Base-by-base conservation (phyloP, 805 yeast species). In the Monosporozyma servazzii region DNA sequence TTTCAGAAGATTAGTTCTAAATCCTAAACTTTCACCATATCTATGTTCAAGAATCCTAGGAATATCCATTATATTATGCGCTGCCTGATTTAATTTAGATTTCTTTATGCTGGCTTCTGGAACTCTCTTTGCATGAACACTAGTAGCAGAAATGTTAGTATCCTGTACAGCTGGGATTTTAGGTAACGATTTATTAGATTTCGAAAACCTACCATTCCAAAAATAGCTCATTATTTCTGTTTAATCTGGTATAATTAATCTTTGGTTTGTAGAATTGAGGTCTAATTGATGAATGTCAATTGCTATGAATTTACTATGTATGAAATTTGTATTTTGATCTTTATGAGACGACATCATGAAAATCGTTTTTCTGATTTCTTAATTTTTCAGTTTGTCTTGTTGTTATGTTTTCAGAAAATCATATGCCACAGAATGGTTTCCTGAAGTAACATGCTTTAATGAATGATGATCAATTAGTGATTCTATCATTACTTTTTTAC, bases 21-120 rank as follows among this genome's bases (percentile, higher is more conserved):
- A 53, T 3, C 64, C 64, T 40, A 66, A 53, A 51, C 66, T 61
- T 48, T 66, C 70, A 2, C 70, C 70, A 51, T 60, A 65, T 17
- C 55, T 49, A 9, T 48, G 53, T 48, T 67, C 70, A 7, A 65
- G 27, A 7, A 60, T 57, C 10, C 65, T 53, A 3, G 71, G 70
- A 36, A 58, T 61, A 27, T 60, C 62, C 11, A 48, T 51, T 7
- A 61, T 40, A 5, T 45, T 13, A 41, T 48, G 47, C 5, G 27
- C 11, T 13, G 21, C 23, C 17, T 37, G 23, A 18, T 37, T 45
- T 29, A 20, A 18, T 8, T 23, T 3, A 21, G 45, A 15, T 6
- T 23, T 48, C 47, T 29, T 42, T 23, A n/a, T 8, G 17, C 18
- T 8, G 21, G 37, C 8, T 20, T 21, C 46, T 9, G 45, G 30